Evolutionary conservation across 2,329 filamentous ascomycete species (phyloP), one percentile per base, ranked within the genome.

Genomic region (Hymenoscyphus repandus): DNA sequence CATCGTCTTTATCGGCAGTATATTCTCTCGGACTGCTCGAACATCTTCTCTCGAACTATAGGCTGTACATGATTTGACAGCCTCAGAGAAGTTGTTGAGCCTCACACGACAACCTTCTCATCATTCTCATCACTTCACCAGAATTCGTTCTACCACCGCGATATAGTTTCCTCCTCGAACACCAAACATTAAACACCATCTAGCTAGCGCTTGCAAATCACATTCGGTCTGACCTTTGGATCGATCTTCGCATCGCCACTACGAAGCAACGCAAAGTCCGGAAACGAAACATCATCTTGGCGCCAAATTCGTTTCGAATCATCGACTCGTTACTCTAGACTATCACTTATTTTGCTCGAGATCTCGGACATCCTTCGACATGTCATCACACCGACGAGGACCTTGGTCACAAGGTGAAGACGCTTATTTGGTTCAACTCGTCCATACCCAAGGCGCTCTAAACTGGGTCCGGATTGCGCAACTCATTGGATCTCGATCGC

Each of bases 381-480:
- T 66, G 64, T 51, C 64, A 36, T 63, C 63, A 47, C 82, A 86
- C 65, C 82, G 84, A 66, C 81, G 88, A 71, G 90, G 90, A 51
- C 89, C 90, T 52, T 95, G 90, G 90, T 86, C 88, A 56, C 82
- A 84, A 61, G 75, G 78, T 46, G 90, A 95, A 70, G 90, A 95
- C 66, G 71, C 76, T 45, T 75, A 79, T 54, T 77, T 95, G 20
- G 76, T 90, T 58, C 75, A 80, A 53, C 79, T 92, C 20, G 86
- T 95, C 55, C 75, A 79, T 43, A 75, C 77, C 46, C 82, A 88
- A 68, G 88, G 88, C 31, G 78, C 87, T 31, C 79, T 87, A 67
- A 93, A 96, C 77, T 97, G 92, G 92, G 90, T 96, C 12, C 80
- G 83, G 58, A 95, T 96, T 64, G 83, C 91, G 30, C 74, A 83